Base-by-base conservation (phyloP, 306 rosid species). In the Begonia loranthoides region DNA sequence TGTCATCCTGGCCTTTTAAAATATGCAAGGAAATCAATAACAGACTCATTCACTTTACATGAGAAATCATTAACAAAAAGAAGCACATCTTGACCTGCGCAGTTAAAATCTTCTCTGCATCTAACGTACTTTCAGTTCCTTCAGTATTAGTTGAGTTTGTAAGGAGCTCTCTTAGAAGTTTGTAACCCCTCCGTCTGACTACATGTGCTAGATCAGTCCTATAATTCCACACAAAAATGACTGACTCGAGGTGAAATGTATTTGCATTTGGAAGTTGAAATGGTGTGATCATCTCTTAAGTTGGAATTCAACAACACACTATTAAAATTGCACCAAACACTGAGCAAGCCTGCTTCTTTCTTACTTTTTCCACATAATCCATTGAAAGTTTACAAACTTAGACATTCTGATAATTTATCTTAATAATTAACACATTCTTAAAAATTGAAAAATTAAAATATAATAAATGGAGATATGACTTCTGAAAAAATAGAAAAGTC, bases 131-230 rank as follows among this genome's bases (percentile, higher is more conserved):
- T 45, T 52, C 74, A 62, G 55, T 52, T 14, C 11, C 14, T 12
- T 56, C 71, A 0, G 52, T 52, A 46, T 57, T 36, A 15, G 55
- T 65, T 34, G 79, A 63, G 54, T 43, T 75, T 2, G 70, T 57
- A 58, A 85, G 85, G 72, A 90, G 76, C 73, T 82, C 82, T 47
- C 57, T 67, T 9, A 90, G 36, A 64, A 66, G 66, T 66, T 85
- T 90, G 65, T 90, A 78, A 17, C 97, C 97, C 68, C 94, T 76
- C 56, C 97, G 78, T 76, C 97, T 70, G 13, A 90, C 97, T 64
- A 79, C 76, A 70, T 90, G 73, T 12, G 97, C 97, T 10, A 90
- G 76, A 66, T 90, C 94, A 50, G 57, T 80, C 82, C 97, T 90
- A 55, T 33, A 50, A 50, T 16, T 45, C 6, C 8, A 28, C 36